A percentile compares a stretch with the other conserved stretches of the same genome.
Evolutionary conservation across 768 basidiomycete genomes (phyloP).

Genomic region (Boletus pseudopeckii): DNA sequence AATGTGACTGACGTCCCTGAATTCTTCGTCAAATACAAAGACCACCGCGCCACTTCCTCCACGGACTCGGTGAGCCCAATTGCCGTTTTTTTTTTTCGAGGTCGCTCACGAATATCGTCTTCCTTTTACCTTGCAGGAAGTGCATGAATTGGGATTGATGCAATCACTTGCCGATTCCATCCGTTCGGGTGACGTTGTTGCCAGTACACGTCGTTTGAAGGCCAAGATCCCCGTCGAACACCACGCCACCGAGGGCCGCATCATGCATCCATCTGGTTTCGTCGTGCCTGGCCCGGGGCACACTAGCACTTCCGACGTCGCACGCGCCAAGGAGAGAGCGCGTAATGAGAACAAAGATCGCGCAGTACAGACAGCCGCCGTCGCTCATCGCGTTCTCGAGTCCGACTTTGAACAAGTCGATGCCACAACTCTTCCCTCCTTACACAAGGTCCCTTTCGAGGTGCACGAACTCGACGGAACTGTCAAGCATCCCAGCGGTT

Average conservation of each 20-base stretch:
- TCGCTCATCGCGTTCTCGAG: constrained; percentile 32
- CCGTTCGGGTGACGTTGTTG: constrained; percentile 22
- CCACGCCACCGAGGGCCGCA: constrained; percentile 8
- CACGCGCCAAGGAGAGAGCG: constrained; percentile 24
- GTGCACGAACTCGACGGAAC: constrained; percentile 36
- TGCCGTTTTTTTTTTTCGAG: no score
- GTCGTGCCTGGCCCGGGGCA: constrained; percentile 31
- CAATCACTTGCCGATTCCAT: constrained; percentile 19
- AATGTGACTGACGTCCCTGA: constrained; percentile 24
- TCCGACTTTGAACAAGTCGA: constrained; percentile 26
- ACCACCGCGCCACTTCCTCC: constrained; percentile 8
- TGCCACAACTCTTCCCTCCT: constrained; percentile 22
- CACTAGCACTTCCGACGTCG: constrained; percentile 20
- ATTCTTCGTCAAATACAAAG: constrained; percentile 29
- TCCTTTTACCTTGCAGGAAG: background rate
- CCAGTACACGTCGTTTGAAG: constrained; percentile 27
- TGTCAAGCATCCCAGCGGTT: constrained; percentile 41
- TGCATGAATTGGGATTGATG: constrained; percentile 20
- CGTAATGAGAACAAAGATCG: constrained; percentile 22
- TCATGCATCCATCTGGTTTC: constrained; percentile 28
- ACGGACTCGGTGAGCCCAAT: constrained; percentile 4
- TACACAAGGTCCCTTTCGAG: constrained; percentile 43
- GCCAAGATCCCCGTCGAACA: constrained; percentile 31
- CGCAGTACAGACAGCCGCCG: constrained; percentile 29
- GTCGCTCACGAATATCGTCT: no score